Evolutionary conservation across 2,329 filamentous ascomycete genomes (phyloP), one percentile per base, ranked within the genome.

Genomic region (Rutstroemia sp.): DNA sequence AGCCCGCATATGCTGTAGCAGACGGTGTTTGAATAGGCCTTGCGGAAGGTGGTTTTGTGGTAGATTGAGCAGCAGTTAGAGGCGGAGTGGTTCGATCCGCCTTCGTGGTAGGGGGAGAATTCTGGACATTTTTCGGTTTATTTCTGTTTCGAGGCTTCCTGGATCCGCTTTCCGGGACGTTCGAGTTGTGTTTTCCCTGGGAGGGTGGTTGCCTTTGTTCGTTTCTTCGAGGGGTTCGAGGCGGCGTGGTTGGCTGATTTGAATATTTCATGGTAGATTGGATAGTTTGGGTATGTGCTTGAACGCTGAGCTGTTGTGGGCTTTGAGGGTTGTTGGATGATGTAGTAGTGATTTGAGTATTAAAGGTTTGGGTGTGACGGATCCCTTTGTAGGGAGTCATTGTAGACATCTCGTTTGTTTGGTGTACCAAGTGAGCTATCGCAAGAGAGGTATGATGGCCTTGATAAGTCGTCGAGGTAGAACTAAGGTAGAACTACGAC

Each of bases 1-100:
- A 88, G 14, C 92, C 94, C 40, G 94, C 94, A 73, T 96, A 99
- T 10, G 64, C 65, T 36, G 64, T 51, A 38, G 59, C 55, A 19
- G 77, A 75, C 21, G 77, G 78, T 14, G 68, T 71, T 46, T 70
- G 70, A 42, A 69, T 65, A 51, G 74, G 74, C 42, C 70, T 71
- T 42, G 71, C 70, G 42, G 77, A 72, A 66, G 56, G 60, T 44
- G 61, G 50, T 27, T 63, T 58, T 25, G 59, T 58, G 14, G 60
- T 48, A 39, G 65, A 64, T 51, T 68, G 61, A 30, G 59, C 54
- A 30, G 57, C 60, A 40, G 61, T 60, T 49, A 63, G 55, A 57
- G 69, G 61, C 39, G 68, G 62, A 19, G 64, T 66, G 50, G 54
- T 65, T 34, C 60, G 61, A 49, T 60, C 62, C 25, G 63, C 65